Base-by-base conservation (phyloP, 2,329 filamentous ascomycete species). In the Cordyceps pruinosa region DNA sequence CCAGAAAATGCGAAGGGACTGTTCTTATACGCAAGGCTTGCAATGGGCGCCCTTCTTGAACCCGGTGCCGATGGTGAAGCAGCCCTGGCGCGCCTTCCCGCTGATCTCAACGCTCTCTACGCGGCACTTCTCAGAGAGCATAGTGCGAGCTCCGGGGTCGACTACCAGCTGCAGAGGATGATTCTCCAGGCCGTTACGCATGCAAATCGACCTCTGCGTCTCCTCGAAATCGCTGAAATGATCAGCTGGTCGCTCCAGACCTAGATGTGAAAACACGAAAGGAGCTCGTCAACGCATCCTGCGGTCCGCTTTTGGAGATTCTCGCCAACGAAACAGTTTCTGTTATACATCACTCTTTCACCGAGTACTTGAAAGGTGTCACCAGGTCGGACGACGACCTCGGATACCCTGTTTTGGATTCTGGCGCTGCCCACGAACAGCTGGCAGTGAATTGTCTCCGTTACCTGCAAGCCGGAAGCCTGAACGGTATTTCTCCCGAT, bases 311-410 rank as follows among this genome's bases (percentile, higher is more conserved):
- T 5, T 59, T 79, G 0, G 74, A 79, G 57, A 69, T 78, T 28
- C 65, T 74, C 1, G 69, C 72, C 9, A 74, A 79, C 54, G 76
- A 77, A 48, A 75, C 72, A 0, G 65, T 78, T 21, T 69, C 66
- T 23, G 69, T 79, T 15, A 69, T 79, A 3, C 76, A 80, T 55
- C 76, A 79, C 55, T 78, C 75, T 1, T 71, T 79, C 35, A 78
- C 76, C 1, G 76, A 79, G 57, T 79, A 73, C 62, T 67, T 78
- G 12, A 62, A 63, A 35, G 66, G 65, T 4, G 50, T 46, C 2
- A 66, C 62, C 2, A 58, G 64, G 21, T 32, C 37, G 0, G 46
- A 41, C 2, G 51, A 55, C n/a, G 41, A 32, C 5, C 17, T 12
- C 3, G 58, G 55, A 2, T 69, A 63, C 46, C 62, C 62, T 4